Conservation (phyloP, 2,329 filamentous ascomycete species). For the Aureobasidium sp. region DNA sequence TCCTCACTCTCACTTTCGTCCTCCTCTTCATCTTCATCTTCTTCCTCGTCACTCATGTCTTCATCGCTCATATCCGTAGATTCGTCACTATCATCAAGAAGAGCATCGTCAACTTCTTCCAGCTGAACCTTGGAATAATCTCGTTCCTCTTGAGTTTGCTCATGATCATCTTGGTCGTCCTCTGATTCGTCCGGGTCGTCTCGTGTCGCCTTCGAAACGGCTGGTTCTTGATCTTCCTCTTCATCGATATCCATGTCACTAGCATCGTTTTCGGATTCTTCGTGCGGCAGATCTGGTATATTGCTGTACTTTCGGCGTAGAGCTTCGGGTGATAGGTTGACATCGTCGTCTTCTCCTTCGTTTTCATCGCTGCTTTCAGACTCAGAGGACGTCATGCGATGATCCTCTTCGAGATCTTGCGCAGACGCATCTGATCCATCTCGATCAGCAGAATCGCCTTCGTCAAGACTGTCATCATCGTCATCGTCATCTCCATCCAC, state of each 20-base stretch:
- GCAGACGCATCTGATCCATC: slow-evolving; percentile 31
- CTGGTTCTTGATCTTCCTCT: slow-evolving; percentile 13
- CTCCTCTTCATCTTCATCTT: slow-evolving; percentile 25
- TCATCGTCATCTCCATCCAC: slow-evolving; percentile 25
- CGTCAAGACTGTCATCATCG: slow-evolving; percentile 39
- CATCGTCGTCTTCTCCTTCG: slow-evolving; percentile 50
- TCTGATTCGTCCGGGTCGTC: background rate
- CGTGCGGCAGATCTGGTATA: slow-evolving; percentile 43
- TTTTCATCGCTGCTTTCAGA: slow-evolving; percentile 52
- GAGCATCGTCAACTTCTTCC: slow-evolving; percentile 34
- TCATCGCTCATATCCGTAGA: slow-evolving; percentile 35
- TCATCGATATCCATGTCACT: slow-evolving; percentile 28
- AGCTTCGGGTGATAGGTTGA: slow-evolving; percentile 62
- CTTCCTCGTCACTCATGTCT: slow-evolving; percentile 31
- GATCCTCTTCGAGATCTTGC: slow-evolving; percentile 37
- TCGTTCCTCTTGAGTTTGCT: background rate
- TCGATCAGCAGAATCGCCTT: slow-evolving; percentile 29
- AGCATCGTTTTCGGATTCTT: slow-evolving; percentile 23
- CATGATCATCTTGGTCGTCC: slow-evolving; percentile 1
- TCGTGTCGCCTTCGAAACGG: background rate
- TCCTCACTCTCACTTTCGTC: slow-evolving; percentile 18
- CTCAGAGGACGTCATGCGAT: slow-evolving; percentile 57
- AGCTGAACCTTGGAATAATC: slow-evolving; percentile 30
- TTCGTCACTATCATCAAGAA: slow-evolving; percentile 36
- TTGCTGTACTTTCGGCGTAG: slow-evolving; percentile 62